These are phyloP conservation scores for Thalassiosira tumida DNA, from an alignment of 352 stramenopile species.

Conservation along the genomic window DNA sequence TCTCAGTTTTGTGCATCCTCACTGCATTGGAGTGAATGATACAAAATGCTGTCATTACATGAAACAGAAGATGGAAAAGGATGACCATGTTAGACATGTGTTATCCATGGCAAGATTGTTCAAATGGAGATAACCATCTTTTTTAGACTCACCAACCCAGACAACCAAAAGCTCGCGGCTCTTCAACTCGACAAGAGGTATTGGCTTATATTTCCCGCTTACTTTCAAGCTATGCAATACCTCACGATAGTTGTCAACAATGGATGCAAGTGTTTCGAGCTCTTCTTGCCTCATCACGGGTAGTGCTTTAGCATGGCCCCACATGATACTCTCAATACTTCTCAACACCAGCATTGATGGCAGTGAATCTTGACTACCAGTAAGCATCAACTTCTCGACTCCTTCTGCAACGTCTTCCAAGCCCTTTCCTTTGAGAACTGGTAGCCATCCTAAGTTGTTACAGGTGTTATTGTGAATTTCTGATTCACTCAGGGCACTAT, in stretches of 20 bases:
- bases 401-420: conserved; percentile 55
- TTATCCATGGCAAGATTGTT: too few relatives aligned
- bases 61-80: conserved; percentile 31
- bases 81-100: too few relatives aligned
- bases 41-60: conserved; percentile 65
- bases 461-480: conserved; percentile 43
- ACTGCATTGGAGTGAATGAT: conserved; percentile 75
- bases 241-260: conserved; percentile 74
- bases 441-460: conserved; percentile 67
- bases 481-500: conserved; percentile 45
- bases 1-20: conserved; percentile 25
- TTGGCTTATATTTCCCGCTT: conserved; percentile 20
- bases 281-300: conserved; percentile 34
- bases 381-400: conserved; percentile 47
- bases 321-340: conserved; percentile 66
- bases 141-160: conserved; percentile 69
- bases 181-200: conserved; percentile 66
- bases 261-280: conserved; percentile 58
- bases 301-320: conserved; percentile 52
- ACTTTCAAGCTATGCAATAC: conserved; percentile 63
- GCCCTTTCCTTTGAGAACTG: conserved; percentile 12
- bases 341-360: conserved; percentile 58
- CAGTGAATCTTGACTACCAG: conserved; percentile 39
- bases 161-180: conserved; percentile 76
- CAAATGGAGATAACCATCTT: too few relatives aligned